These are phyloP conservation scores for Boletus sp. DNA, from an alignment of 768 basidiomycete species.

Conservation along the genomic window DNA sequence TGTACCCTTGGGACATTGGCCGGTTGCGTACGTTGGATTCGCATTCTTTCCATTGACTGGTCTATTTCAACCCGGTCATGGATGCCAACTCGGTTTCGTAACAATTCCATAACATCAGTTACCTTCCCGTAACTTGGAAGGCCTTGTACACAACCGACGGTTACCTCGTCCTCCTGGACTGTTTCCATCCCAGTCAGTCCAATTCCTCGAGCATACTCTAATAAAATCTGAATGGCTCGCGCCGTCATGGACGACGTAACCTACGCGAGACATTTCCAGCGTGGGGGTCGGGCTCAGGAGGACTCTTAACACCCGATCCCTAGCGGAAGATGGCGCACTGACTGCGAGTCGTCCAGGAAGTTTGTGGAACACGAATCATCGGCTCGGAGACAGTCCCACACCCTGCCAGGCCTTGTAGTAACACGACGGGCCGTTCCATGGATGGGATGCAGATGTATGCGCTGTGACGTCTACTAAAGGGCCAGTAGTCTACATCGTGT, in stretches of 20 bases:
- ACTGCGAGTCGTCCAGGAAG: too few relatives aligned
- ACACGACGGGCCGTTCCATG: not conserved
- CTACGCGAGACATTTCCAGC: not conserved
- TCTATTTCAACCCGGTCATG: too few relatives aligned
- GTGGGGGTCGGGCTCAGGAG: not conserved
- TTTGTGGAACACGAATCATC: too few relatives aligned
- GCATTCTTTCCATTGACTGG: too few relatives aligned
- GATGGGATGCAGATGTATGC: not conserved
- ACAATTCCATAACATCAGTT: too few relatives aligned
- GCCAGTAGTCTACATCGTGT: not conserved
- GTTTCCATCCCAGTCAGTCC: not conserved
- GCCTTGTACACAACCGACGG: too few relatives aligned
- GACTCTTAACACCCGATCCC: not conserved
- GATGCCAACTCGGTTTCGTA: too few relatives aligned
- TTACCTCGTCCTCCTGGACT: not conserved
- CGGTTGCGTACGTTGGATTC: too few relatives aligned
- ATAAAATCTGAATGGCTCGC: not conserved
- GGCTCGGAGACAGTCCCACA: not conserved
- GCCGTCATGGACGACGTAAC: not conserved
- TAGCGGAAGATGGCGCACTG: not conserved
- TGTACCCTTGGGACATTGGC: too few relatives aligned
- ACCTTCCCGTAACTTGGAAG: too few relatives aligned
- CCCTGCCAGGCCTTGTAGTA: not conserved
- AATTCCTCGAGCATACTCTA: not conserved
- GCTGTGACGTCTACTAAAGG: not conserved